phyloP scores from a whole-genome alignment of 2,329 filamentous ascomycete genomes.

The Fusarium sp. region DNA sequence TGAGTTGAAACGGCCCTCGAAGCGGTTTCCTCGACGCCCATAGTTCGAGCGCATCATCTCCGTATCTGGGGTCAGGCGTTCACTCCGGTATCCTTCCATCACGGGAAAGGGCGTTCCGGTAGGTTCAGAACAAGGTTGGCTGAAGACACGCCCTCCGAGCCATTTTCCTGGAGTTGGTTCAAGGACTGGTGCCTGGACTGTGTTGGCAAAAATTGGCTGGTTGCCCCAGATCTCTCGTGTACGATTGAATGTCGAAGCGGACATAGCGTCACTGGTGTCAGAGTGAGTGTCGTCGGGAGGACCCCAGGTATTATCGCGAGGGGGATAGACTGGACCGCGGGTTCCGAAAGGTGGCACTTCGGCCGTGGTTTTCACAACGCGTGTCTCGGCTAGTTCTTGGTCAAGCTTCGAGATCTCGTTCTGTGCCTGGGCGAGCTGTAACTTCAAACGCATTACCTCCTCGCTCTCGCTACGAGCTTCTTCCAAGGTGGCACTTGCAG shows the following conservation, averaged over 20 bases:
- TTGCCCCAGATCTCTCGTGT: slow-evolving; percentile 66
- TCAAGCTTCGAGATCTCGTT: slow-evolving; percentile 76
- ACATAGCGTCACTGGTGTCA: slow-evolving; percentile 64
- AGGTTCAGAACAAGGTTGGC: slow-evolving; percentile 53
- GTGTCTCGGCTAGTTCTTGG: slow-evolving; percentile 73
- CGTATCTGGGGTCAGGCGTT: slow-evolving; percentile 59
- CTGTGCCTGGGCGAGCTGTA: slow-evolving; percentile 76
- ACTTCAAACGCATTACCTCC: slow-evolving; percentile 73
- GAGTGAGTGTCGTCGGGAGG: slow-evolving; percentile 64
- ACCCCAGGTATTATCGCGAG: slow-evolving; percentile 61
- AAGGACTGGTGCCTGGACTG: slow-evolving; percentile 49
- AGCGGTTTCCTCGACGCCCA: slow-evolving; percentile 57
- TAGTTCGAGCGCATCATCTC: slow-evolving; percentile 56
- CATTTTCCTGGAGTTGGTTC: slow-evolving; percentile 53
- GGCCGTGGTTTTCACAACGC: slow-evolving; percentile 65
- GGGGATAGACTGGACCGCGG: slow-evolving; percentile 29
- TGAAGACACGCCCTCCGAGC: slow-evolving; percentile 54
- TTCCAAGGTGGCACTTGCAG: slow-evolving; percentile 61
- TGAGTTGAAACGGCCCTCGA: slow-evolving; percentile 55
- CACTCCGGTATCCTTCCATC: slow-evolving; percentile 55
- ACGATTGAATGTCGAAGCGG: slow-evolving; percentile 61
- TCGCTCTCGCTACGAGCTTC: slow-evolving; percentile 55
- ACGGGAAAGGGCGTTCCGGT: slow-evolving; percentile 44
- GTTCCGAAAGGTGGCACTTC: slow-evolving; percentile 36
- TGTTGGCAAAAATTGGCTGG: slow-evolving; percentile 53